These are phyloP conservation scores for Trichosporon coremiiforme DNA, from an alignment of 1,284 basidiomycete species.

Conservation along the genomic window DNA sequence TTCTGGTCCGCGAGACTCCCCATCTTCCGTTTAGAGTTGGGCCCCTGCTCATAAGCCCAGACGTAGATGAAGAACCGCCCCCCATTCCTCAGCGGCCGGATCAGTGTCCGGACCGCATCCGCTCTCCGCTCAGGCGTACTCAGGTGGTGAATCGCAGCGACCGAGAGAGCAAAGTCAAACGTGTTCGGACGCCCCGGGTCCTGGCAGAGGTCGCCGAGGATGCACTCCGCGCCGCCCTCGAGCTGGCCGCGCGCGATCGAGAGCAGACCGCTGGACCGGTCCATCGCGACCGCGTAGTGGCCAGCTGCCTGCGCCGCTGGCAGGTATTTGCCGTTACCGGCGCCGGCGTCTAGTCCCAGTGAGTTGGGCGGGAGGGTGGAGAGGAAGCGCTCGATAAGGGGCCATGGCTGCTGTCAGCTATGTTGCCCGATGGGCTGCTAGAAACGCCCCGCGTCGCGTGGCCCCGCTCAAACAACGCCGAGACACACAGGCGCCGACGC, in stretches of 20 bases:
- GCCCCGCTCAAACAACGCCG: neutral
- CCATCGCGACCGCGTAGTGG: conserved; percentile 70
- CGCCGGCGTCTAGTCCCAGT: conserved; percentile 90
- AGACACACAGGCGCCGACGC: neutral
- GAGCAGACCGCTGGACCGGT: conserved; percentile 77
- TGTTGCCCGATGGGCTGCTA: too few relatives aligned
- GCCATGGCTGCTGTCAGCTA: conserved; percentile 74
- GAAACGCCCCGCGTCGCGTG: too few relatives aligned
- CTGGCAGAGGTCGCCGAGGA: conserved; percentile 66
- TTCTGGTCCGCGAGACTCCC: conserved; percentile 58
- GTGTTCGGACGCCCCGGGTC: conserved; percentile 68
- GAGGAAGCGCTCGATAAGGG: conserved; percentile 82
- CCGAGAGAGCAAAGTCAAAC: conserved; percentile 91
- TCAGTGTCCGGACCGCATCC: conserved; percentile 71
- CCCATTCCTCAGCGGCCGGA: conserved; percentile 62
- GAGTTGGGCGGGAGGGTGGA: conserved; percentile 71
- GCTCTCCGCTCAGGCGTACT: conserved; percentile 72
- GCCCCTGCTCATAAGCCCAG: conserved; percentile 97
- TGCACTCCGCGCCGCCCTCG: conserved; percentile 39
- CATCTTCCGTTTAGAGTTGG: conserved; percentile 68
- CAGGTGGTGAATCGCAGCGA: conserved; percentile 92
- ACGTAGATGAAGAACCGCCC: conserved; percentile 84
- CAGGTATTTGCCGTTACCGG: conserved; percentile 97
- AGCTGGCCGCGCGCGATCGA: conserved; percentile 66
- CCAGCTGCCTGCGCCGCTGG: conserved; percentile 61